Conservation (phyloP, 306 rosid genomes). For the Ormosia emarginata region DNA sequence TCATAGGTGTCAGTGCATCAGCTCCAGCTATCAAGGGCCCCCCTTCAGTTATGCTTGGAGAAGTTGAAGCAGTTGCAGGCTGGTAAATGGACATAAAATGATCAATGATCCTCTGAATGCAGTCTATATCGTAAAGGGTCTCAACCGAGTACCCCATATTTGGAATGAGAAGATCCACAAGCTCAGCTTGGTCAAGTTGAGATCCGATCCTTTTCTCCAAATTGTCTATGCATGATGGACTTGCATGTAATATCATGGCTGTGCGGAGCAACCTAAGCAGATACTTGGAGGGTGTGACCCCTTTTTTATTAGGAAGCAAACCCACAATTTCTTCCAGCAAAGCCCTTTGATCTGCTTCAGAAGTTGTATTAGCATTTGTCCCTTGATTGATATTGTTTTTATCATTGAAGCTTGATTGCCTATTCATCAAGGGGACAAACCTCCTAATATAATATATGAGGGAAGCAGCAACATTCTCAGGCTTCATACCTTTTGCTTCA, state of each 20-base stretch:
- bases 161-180: constrained; percentile 71
- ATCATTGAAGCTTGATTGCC: constrained; percentile 58
- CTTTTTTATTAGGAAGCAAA: constrained; percentile 59
- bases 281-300: constrained; percentile 53
- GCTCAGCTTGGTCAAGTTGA: constrained; percentile 71
- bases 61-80: constrained; percentile 32
- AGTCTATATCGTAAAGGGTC: constrained; percentile 81
- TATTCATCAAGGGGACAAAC: constrained; percentile 63
- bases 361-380: constrained; percentile 31
- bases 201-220: constrained; percentile 75
- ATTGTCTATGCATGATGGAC: constrained; percentile 61
- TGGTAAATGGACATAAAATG: constrained; percentile 59
- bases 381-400: constrained; percentile 38
- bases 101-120: constrained; percentile 71
- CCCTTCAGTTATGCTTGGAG: constrained; percentile 62
- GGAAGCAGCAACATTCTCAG: constrained; percentile 57
- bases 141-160: constrained; percentile 69
- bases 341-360: constrained; percentile 61
- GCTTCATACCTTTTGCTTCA: constrained; percentile 67
- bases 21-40: constrained; percentile 37
- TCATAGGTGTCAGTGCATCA: constrained; percentile 52
- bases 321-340: constrained; percentile 67
- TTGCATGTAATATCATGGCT: constrained; percentile 70
- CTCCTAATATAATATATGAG: constrained; percentile 53
- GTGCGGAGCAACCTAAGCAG: constrained; percentile 63